Conservation (phyloP, 1,284 basidiomycete species). For the Ganoderma meredithae region DNA sequence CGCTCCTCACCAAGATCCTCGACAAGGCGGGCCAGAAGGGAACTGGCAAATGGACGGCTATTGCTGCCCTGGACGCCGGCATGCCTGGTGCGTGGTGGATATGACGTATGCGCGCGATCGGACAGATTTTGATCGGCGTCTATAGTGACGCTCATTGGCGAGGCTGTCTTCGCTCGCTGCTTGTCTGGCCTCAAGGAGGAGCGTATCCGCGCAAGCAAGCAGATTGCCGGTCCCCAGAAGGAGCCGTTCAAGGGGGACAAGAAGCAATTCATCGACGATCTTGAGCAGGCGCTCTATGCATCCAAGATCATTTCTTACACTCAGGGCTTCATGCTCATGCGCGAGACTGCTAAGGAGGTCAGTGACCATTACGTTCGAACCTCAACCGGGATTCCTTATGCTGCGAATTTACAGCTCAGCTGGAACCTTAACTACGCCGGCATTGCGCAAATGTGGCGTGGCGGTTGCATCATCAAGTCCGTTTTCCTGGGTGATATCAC, state of each 20-base stretch:
- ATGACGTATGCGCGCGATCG: slow-evolving; percentile 11
- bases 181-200: slow-evolving; percentile 98
- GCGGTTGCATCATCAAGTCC: slow-evolving; percentile 99
- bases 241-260: slow-evolving; percentile 98
- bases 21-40: slow-evolving; percentile 99
- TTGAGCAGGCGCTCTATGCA: slow-evolving; percentile 99
- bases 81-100: slow-evolving; percentile 69
- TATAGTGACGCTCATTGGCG: slow-evolving; percentile 96
- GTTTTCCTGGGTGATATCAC: slow-evolving; percentile 97
- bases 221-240: slow-evolving; percentile 88
- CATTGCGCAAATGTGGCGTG: slow-evolving; percentile 99
- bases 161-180: slow-evolving; percentile 99
- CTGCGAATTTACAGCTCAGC: slow-evolving; percentile 50
- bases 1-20: slow-evolving; percentile 93
- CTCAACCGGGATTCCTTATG: slow-evolving; percentile 20
- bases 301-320: slow-evolving; percentile 99
- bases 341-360: slow-evolving; percentile 96
- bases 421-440: slow-evolving; percentile 96
- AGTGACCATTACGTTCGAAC: slow-evolving; percentile 34
- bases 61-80: slow-evolving; percentile 97
- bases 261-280: slow-evolving; percentile 98
- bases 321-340: slow-evolving; percentile 99
- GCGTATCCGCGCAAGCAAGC: slow-evolving; percentile 92
- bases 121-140: slow-evolving; percentile 21
- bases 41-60: slow-evolving; percentile 99